Base-by-base conservation (phyloP, 306 rosid genomes). In the Glycine latifolia region DNA sequence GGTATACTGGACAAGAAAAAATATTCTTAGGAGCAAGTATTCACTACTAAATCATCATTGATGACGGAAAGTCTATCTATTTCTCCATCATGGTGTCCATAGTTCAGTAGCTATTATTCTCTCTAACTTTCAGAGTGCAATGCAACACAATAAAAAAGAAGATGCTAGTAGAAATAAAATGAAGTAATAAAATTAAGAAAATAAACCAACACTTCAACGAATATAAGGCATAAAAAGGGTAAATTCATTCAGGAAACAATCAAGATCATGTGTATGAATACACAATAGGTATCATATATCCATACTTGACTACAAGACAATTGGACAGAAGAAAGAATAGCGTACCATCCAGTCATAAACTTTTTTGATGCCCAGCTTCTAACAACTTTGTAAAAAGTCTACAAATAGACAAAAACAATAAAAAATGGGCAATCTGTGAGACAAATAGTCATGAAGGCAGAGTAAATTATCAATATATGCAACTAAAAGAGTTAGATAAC, bases 291-390 rank as follows among this genome's bases (percentile, higher is more conserved):
- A 39, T 39, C 7, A 39, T 39, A 39, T 39, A 39, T 39, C 7
- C 44, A 39, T 39, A 5, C 44, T 39, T 39, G 44, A 39, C 4
- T 0, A 39, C 44, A 39, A 39, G 6, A 39, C 5, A 39, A 26
- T 39, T 4, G 44, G 44, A 39, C 1, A 39, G 6, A 39, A 39
- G 44, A 39, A 67, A 84, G 85, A 84, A 75, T 72, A 7, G 46
- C 84, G 43, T 83, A 93, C 97, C 97, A 93, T 87, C 97, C 97
- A 0, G 97, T 91, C 97, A 93, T 93, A 85, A 93, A 93, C 87
- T 93, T 93, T 71, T 93, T 91, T 2, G 97, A 93, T 9, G 97
- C 91, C 97, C 97, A 93, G 89, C 97, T 93, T 81, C 94, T 85
- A 70, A 93, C 75, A 78, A 93, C 94, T 85, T 87, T 93, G 94